phyloP scores from a whole-genome alignment of 2,329 filamentous ascomycete genomes.

The Penicillium palitans region DNA sequence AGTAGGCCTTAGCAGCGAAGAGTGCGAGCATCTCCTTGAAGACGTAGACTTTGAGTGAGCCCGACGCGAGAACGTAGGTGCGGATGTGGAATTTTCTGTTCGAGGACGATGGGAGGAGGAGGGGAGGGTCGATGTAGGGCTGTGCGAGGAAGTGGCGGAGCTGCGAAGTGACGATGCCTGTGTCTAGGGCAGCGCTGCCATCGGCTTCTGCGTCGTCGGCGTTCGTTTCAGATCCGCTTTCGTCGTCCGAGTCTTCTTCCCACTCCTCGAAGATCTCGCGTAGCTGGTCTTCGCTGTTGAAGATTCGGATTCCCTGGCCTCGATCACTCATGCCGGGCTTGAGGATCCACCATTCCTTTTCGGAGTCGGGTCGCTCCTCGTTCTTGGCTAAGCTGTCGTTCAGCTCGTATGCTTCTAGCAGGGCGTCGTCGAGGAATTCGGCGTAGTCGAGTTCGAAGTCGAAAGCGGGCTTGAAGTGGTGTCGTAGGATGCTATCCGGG shows the following conservation, averaged over 20 bases:
- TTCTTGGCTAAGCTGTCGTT: slow-evolving; percentile 75
- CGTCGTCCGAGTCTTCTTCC: slow-evolving; percentile 67
- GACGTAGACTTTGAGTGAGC: slow-evolving; percentile 77
- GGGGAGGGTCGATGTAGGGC: slow-evolving; percentile 86
- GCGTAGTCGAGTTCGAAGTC: slow-evolving; percentile 95
- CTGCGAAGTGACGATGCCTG: slow-evolving; percentile 77
- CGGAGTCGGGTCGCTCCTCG: slow-evolving; percentile 59
- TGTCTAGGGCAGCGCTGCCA: slow-evolving; percentile 38
- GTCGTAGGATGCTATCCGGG: slow-evolving; percentile 66
- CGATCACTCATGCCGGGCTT: slow-evolving; percentile 98
- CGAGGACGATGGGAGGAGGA: slow-evolving; percentile 65
- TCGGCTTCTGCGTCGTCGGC: slow-evolving; percentile 31
- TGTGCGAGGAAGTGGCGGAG: slow-evolving; percentile 95
- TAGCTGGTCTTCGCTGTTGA: slow-evolving; percentile 81
- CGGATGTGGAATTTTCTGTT: slow-evolving; percentile 91
- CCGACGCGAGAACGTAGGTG: slow-evolving; percentile 81
- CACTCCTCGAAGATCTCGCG: slow-evolving; percentile 86
- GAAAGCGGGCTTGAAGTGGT: slow-evolving; percentile 74
- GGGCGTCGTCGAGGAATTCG: slow-evolving; percentile 90
- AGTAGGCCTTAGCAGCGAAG: slow-evolving; percentile 76
- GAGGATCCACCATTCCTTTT: slow-evolving; percentile 91
- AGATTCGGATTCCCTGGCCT: slow-evolving; percentile 88
- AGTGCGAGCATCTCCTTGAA: slow-evolving; percentile 90
- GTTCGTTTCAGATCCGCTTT: slow-evolving; percentile 44
- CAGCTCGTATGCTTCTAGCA: slow-evolving; percentile 87